A percentile compares a stretch with the other conserved stretches of the same genome.
phyloP scores from a whole-genome alignment of 106 monocot genomes.

The Posidonia australis region DNA sequence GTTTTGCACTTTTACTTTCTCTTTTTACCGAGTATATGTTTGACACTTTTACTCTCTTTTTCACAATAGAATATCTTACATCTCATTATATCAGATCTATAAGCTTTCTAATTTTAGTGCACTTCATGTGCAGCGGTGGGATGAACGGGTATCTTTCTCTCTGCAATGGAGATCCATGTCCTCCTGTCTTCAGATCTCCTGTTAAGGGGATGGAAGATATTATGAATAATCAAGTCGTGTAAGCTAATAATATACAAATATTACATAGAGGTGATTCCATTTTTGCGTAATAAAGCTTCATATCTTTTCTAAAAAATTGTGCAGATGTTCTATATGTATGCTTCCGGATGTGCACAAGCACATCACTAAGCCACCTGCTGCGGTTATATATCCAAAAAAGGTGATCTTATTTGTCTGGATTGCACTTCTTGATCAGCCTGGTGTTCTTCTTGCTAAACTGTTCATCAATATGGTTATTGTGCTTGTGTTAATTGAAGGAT shows the following conservation, averaged over 20 bases:
- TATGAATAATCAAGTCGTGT: constrained; percentile 97
- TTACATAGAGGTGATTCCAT: constrained; percentile 1
- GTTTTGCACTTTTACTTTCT: too few relatives aligned
- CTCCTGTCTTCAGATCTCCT: constrained; percentile 93
- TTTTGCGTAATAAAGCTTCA: background rate
- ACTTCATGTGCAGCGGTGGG: constrained; percentile 56
- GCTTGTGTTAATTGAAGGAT: background rate
- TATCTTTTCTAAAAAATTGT: background rate
- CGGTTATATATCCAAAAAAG: constrained; percentile 81
- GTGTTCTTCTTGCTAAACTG: background rate
- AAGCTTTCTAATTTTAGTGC: background rate
- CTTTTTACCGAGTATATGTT: too few relatives aligned
- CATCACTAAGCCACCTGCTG: constrained; percentile 60
- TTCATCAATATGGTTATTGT: background rate
- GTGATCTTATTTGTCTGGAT: constrained; percentile 14
- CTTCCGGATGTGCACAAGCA: constrained; percentile 93
- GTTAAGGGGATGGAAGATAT: constrained; percentile 81
- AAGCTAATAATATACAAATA: constrained; percentile 11
- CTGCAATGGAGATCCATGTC: constrained; percentile 86
- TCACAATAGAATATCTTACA: background rate
- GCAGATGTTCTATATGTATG: constrained; percentile 81
- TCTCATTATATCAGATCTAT: background rate
- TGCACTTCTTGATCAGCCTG: background rate
- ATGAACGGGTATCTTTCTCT: constrained; percentile 93
- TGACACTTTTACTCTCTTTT: too few relatives aligned